phyloP scores from a whole-genome alignment of 1,284 basidiomycete species.

The Pholiota adiposa region DNA sequence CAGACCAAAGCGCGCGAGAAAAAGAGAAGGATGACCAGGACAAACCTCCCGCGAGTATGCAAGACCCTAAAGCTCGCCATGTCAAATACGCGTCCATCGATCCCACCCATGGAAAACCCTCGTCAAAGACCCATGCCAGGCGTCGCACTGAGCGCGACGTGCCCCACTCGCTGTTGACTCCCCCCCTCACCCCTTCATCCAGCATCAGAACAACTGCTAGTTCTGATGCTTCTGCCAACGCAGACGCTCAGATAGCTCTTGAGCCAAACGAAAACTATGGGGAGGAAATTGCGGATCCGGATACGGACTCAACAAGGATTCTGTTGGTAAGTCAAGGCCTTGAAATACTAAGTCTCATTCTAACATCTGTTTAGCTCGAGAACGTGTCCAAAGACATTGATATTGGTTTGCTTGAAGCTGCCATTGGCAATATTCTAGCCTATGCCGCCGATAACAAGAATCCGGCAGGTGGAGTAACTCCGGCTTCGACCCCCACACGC shows the following conservation, averaged over 20 bases:
- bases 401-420: slow-evolving; percentile 36
- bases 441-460: slow-evolving; percentile 4
- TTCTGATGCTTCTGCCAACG: slow-evolving; percentile 25
- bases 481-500: neutral
- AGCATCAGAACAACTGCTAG: slow-evolving; percentile 40
- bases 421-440: slow-evolving; percentile 29
- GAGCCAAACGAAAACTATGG: slow-evolving; percentile 17
- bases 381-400: slow-evolving; percentile 19
- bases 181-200: slow-evolving; percentile 60
- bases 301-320: slow-evolving; percentile 42
- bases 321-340: slow-evolving; percentile 40
- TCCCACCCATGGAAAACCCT: slow-evolving; percentile 8
- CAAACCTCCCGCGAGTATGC: slow-evolving; percentile 18
- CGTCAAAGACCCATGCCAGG: slow-evolving; percentile 25
- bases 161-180: slow-evolving; percentile 49
- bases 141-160: slow-evolving; percentile 29
- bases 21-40: slow-evolving; percentile 28
- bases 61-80: slow-evolving; percentile 18
- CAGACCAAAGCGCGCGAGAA: slow-evolving; percentile 38
- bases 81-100: slow-evolving; percentile 27
- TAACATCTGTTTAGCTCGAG: slow-evolving; percentile 19
- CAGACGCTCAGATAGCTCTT: slow-evolving; percentile 12
- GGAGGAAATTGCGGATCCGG: slow-evolving; percentile 26
- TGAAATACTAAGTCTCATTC: neutral
- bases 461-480: neutral